Conservation (phyloP, 202 grass and related monocot genomes). For the Panicum hallii region DNA sequence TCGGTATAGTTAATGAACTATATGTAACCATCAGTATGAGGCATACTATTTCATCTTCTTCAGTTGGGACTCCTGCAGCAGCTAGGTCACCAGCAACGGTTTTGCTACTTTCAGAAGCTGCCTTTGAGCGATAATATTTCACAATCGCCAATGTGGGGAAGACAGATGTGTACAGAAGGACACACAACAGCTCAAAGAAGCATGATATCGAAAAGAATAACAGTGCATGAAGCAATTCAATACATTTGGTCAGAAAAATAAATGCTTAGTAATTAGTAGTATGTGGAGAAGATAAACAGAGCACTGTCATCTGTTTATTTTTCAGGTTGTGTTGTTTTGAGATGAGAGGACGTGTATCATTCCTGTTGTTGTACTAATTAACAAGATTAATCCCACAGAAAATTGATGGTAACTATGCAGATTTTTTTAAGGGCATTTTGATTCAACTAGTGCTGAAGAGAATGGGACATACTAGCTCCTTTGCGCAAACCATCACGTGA, state of each 20-base stretch:
- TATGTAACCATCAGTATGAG: neutral
- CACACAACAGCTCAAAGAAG: constrained; percentile 35
- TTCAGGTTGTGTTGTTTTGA: neutral
- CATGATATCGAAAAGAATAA: constrained; percentile 23
- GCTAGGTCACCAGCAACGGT: constrained; percentile 60
- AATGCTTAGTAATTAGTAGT: neutral
- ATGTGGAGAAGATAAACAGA: neutral
- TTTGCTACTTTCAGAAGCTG: constrained; percentile 68
- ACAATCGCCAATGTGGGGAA: constrained; percentile 56
- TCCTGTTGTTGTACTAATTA: neutral
- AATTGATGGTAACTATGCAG: neutral
- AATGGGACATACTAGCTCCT: constrained; percentile 55
- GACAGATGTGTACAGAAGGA: constrained; percentile 14
- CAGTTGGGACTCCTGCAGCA: constrained; percentile 36
- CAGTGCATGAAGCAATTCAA: constrained; percentile 4
- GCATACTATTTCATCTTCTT: constrained; percentile 10
- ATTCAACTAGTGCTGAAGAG: neutral
- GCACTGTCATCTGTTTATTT: neutral
- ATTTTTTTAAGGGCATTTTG: neutral
- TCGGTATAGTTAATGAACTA: neutral
- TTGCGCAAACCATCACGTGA: constrained; percentile 60
- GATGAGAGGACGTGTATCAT: neutral
- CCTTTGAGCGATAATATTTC: constrained; percentile 63
- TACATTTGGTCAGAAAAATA: neutral
- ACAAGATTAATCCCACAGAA: neutral